Evolutionary conservation across 2,329 filamentous ascomycete genomes (phyloP).

Genomic region (Clonostachys sp.): DNA sequence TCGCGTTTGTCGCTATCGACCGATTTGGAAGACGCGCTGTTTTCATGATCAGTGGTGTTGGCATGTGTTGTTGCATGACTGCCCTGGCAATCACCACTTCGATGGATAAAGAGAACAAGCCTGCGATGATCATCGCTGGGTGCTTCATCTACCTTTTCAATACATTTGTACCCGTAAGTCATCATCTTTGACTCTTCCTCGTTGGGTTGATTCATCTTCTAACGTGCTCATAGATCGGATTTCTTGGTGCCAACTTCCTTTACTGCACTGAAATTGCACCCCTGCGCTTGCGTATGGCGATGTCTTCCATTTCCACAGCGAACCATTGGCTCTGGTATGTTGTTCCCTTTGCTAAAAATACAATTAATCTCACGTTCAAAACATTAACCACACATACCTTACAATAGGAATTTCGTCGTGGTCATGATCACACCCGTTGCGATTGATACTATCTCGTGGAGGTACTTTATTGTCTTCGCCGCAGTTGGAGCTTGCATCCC

Average conservation of each 20-base stretch:
- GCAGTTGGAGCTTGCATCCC: slow-evolving; percentile 38
- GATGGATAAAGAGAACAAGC: slow-evolving; percentile 34
- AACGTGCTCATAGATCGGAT: slow-evolving; percentile 1
- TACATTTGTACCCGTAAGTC: slow-evolving; percentile 31
- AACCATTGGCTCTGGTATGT: slow-evolving; percentile 45
- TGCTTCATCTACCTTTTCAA: slow-evolving; percentile 57
- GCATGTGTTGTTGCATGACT: slow-evolving; percentile 51
- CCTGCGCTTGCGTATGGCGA: slow-evolving; percentile 42
- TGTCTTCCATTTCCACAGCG: slow-evolving; percentile 51
- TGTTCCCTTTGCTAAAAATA: neutral
- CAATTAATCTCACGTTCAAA: neutral
- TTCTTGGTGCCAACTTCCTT: slow-evolving; percentile 51
- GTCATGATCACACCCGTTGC: slow-evolving; percentile 39
- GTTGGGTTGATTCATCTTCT: too few relatives aligned
- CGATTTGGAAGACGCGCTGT: slow-evolving; percentile 42
- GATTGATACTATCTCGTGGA: slow-evolving; percentile 43
- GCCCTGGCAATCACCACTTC: slow-evolving; percentile 46
- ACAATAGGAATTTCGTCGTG: slow-evolving; percentile 23
- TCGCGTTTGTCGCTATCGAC: slow-evolving; percentile 45
- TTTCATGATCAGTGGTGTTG: slow-evolving; percentile 45
- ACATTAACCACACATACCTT: slow-evolving; percentile 22
- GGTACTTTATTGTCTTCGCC: slow-evolving; percentile 46
- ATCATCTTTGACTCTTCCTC: too few relatives aligned
- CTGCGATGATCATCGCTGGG: slow-evolving; percentile 44
- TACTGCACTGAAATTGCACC: slow-evolving; percentile 56